These are phyloP conservation scores for Thermothielavioides terrestris DNA, from an alignment of 495 filamentous ascomycete species.

Conservation along the genomic window DNA sequence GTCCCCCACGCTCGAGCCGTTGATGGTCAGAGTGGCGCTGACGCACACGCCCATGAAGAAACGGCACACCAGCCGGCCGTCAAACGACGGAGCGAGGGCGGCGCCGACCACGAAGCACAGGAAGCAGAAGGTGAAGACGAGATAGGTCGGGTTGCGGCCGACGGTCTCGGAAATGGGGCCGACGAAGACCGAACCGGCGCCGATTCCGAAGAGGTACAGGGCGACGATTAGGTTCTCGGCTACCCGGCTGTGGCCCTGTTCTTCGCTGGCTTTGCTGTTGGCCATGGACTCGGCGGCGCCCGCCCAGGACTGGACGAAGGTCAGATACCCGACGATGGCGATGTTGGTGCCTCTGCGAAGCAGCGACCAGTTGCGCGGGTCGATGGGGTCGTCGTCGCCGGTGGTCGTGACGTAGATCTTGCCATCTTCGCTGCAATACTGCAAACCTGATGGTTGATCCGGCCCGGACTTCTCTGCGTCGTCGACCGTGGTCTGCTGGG, in stretches of 20 bases:
- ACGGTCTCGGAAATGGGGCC: slow-evolving; percentile 31
- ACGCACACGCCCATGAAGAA: slow-evolving; percentile 27
- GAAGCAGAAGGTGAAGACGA: slow-evolving; percentile 22
- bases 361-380: slow-evolving; percentile 28
- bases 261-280: slow-evolving; percentile 19
- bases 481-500: not conserved
- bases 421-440: not conserved
- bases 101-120: slow-evolving; percentile 29
- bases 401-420: not conserved
- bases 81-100: slow-evolving; percentile 23
- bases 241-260: slow-evolving; percentile 22
- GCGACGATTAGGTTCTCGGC: slow-evolving; percentile 26
- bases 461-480: not conserved
- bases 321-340: slow-evolving; percentile 31
- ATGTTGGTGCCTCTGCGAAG: slow-evolving; percentile 22
- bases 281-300: slow-evolving; percentile 28
- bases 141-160: slow-evolving; percentile 29
- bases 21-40: slow-evolving; percentile 25
- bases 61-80: slow-evolving; percentile 25
- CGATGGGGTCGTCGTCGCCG: slow-evolving; percentile 14
- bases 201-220: slow-evolving; percentile 26
- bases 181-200: slow-evolving; percentile 25
- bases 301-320: slow-evolving; percentile 27
- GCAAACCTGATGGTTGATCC: not conserved
- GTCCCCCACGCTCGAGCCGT: slow-evolving; percentile 27